Conservation (phyloP, 2,329 filamentous ascomycete genomes). For the Orbilia quercus region DNA sequence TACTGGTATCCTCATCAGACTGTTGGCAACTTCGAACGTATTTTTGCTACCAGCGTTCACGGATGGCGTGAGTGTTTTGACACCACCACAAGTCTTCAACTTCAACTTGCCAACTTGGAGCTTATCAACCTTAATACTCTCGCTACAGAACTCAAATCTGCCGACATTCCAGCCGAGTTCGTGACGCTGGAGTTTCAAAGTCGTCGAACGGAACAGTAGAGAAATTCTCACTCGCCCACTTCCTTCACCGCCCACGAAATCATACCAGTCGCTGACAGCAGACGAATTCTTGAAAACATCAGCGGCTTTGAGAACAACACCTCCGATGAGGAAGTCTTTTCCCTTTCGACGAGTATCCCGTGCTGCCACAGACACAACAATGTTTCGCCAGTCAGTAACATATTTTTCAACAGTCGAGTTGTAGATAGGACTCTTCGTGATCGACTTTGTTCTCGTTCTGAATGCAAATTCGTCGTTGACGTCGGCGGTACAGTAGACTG, state of each 20-base stretch:
- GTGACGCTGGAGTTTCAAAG: conserved; percentile 81
- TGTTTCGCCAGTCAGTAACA: conserved; percentile 91
- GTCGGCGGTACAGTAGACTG: conserved; percentile 91
- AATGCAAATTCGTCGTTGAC: conserved; percentile 82
- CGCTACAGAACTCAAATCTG: conserved; percentile 85
- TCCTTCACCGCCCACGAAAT: conserved; percentile 89
- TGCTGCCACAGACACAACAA: conserved; percentile 87
- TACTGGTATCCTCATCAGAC: conserved; percentile 78
- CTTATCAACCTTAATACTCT: conserved; percentile 75
- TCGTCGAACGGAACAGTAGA: conserved; percentile 87
- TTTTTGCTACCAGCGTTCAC: conserved; percentile 58
- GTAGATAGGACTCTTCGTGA: conserved; percentile 94
- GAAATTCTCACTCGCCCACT: conserved; percentile 91
- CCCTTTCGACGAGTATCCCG: conserved; percentile 88
- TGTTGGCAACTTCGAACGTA: conserved; percentile 27
- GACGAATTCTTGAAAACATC: conserved; percentile 87
- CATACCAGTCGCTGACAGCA: conserved; percentile 91
- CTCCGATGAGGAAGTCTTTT: conserved; percentile 91
- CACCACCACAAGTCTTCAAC: conserved; percentile 49
- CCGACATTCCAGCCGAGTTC: conserved; percentile 96
- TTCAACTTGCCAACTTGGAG: conserved; percentile 47
- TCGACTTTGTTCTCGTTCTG: conserved; percentile 89
- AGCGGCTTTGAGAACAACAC: conserved; percentile 86
- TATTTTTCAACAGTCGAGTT: conserved; percentile 96
- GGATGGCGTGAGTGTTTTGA: conserved; percentile 62